Evolutionary conservation across 2,329 filamentous ascomycete genomes (phyloP).

Genomic region (Furcasterigmium furcatum): DNA sequence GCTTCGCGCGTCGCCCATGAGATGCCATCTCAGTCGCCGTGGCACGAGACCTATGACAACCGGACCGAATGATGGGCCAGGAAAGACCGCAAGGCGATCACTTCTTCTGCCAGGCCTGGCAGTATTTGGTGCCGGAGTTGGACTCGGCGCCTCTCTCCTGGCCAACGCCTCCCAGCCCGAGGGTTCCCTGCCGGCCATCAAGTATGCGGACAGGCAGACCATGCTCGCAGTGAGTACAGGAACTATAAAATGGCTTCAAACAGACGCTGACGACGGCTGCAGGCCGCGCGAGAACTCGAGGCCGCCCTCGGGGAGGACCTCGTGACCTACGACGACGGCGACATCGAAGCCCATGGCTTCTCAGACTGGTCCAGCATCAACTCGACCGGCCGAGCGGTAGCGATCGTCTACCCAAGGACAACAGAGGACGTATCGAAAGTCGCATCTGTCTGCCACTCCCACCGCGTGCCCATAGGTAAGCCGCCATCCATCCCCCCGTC

Average conservation of each 20-base stretch:
- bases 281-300: slow-evolving; percentile 5
- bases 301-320: slow-evolving; percentile 49
- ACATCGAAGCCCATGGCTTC: slow-evolving; percentile 61
- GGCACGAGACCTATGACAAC: too few relatives aligned
- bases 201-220: not conserved
- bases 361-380: slow-evolving; percentile 72
- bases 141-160: not conserved
- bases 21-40: too few relatives aligned
- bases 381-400: slow-evolving; percentile 58
- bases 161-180: not conserved
- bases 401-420: slow-evolving; percentile 60
- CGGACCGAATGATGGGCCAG: too few relatives aligned
- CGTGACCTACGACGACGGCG: slow-evolving; percentile 62
- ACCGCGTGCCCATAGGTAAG: slow-evolving; percentile 68
- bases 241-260: too few relatives aligned
- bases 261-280: too few relatives aligned
- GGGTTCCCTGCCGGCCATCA: not conserved
- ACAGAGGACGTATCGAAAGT: slow-evolving; percentile 64
- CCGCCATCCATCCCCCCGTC: too few relatives aligned
- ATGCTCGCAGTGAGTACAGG: not conserved
- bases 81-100: too few relatives aligned
- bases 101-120: too few relatives aligned
- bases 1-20: too few relatives aligned
- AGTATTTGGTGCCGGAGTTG: not conserved
- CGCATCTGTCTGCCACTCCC: slow-evolving; percentile 58